Percentiles rank a stretch among this genome's conserved stretches.
Conservation (phyloP, 2,329 filamentous ascomycete genomes). For the Hypoxylon sp. region DNA sequence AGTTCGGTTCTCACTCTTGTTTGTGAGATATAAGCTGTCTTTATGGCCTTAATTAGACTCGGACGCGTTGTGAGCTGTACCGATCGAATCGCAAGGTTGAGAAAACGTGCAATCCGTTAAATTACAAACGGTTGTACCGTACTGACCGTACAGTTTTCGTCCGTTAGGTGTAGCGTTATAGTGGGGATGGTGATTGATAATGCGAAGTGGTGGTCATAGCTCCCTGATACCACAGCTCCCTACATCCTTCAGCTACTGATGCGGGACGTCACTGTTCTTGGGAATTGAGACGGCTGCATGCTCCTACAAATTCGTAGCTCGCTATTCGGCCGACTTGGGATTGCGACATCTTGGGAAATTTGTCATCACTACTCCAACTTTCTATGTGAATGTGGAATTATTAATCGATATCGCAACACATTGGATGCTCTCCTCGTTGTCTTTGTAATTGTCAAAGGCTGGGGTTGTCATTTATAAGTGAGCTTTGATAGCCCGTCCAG, state of each 20-base stretch:
- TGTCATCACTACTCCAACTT: slow-evolving; percentile 39
- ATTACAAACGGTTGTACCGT: slow-evolving; percentile 6
- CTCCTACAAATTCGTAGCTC: slow-evolving; percentile 16
- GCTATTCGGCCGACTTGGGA: slow-evolving; percentile 38
- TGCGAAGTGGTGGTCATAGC: slow-evolving; percentile 29
- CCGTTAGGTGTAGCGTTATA: slow-evolving; percentile 2
- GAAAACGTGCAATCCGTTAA: slow-evolving; percentile 7
- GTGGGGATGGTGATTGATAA: slow-evolving; percentile 5
- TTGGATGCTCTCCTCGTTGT: slow-evolving; percentile 1
- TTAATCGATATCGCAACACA: slow-evolving; percentile 36
- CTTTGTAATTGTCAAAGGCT: slow-evolving; percentile 9
- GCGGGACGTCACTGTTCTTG: slow-evolving; percentile 32
- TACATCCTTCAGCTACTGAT: slow-evolving; percentile 34
- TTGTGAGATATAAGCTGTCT: slow-evolving; percentile 7
- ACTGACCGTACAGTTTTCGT: slow-evolving; percentile 27
- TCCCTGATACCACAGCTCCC: neutral
- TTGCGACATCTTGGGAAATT: slow-evolving; percentile 45
- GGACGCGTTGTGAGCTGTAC: slow-evolving; percentile 15
- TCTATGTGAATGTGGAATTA: slow-evolving; percentile 36
- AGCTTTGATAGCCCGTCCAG: slow-evolving; percentile 17
- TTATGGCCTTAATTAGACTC: neutral
- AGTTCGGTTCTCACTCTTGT: neutral
- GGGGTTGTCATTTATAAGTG: slow-evolving; percentile 22
- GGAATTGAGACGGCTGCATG: slow-evolving; percentile 19
- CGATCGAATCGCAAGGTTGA: slow-evolving; percentile 18